Percentiles rank a stretch among this genome's conserved stretches.
Conservation (phyloP, 2,329 filamentous ascomycete genomes). For the Cladorrhinum sp. region DNA sequence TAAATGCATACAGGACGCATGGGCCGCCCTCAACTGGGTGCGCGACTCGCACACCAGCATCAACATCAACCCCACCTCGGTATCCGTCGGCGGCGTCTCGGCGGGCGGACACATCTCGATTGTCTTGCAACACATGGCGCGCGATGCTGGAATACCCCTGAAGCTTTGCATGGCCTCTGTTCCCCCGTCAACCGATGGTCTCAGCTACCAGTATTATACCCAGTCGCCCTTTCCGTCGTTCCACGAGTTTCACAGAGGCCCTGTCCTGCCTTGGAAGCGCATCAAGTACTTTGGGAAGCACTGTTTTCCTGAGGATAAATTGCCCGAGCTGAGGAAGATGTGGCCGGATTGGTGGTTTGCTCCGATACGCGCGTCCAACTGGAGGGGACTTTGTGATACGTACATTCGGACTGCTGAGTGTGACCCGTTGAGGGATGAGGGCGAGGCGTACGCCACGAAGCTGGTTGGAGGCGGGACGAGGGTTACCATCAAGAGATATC, state of each 20-base stretch:
- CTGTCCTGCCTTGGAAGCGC: conserved; percentile 34
- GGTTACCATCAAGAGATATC: conserved; percentile 37
- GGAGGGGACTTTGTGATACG: conserved; percentile 33
- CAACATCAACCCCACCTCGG: conserved; percentile 33
- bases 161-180: conserved; percentile 36
- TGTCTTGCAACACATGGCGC: conserved; percentile 37
- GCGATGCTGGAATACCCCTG: conserved; percentile 37
- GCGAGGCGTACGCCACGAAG: conserved; percentile 39
- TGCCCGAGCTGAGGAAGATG: conserved; percentile 26
- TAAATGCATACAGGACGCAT: conserved; percentile 37
- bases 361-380: conserved; percentile 33
- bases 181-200: conserved; percentile 26
- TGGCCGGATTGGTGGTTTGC: conserved; percentile 36
- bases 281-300: conserved; percentile 34
- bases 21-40: conserved; percentile 37
- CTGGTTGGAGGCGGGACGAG: conserved; percentile 36
- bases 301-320: conserved; percentile 30
- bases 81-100: conserved; percentile 39
- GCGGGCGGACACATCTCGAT: conserved; percentile 37
- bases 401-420: conserved; percentile 35
- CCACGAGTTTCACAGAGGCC: conserved; percentile 34
- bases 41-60: conserved; percentile 29
- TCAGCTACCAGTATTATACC: conserved; percentile 32
- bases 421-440: conserved; percentile 41
- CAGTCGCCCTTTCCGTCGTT: conserved; percentile 37